These are phyloP conservation scores for Camellia sinensis DNA, from an alignment of 148 eudicot genomes.

Conservation along the genomic window DNA sequence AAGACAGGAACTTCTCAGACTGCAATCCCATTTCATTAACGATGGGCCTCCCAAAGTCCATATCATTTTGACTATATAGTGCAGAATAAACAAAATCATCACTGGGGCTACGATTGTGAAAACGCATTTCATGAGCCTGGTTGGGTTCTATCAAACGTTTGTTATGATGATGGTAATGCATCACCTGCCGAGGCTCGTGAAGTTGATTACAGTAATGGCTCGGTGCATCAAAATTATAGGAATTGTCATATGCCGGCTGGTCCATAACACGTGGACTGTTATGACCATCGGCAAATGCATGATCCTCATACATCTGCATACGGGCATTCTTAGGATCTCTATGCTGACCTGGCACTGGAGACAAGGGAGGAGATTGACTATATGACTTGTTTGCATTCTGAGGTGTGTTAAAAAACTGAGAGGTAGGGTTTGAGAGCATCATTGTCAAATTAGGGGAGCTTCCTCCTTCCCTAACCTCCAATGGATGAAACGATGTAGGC, in stretches of 20 bases:
- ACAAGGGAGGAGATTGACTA: conserved; percentile 45
- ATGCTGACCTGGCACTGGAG: conserved; percentile 34
- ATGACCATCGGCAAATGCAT: conserved; percentile 25
- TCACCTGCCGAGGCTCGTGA: conserved; percentile 2
- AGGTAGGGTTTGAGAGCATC: conserved; percentile 24
- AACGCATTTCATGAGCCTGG: conserved; percentile 12
- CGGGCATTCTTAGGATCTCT: conserved; percentile 24
- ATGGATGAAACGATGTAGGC: conserved; percentile 39
- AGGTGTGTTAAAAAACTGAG: conserved; percentile 29
- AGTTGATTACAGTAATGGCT: conserved; percentile 14
- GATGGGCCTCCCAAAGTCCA: conserved; percentile 17
- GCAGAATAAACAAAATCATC: conserved; percentile 36
- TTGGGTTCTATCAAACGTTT: conserved; percentile 16
- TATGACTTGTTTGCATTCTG: conserved; percentile 27
- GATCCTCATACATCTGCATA: conserved; percentile 44
- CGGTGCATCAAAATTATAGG: conserved; percentile 19
- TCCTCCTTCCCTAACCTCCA: conserved; percentile 42
- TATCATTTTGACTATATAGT: conserved; percentile 24
- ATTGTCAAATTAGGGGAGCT: conserved; percentile 20
- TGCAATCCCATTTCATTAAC: conserved; percentile 26
- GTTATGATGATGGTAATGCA: conserved; percentile 9
- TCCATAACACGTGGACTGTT: conserved; percentile 32
- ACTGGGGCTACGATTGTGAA: conserved; percentile 26
- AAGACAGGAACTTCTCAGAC: conserved; percentile 42
- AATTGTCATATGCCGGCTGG: conserved; percentile 30